Percentiles rank a stretch among this genome's conserved stretches.
phyloP scores from a whole-genome alignment of 345 rosid genomes.

The Nephelium lappaceum region DNA sequence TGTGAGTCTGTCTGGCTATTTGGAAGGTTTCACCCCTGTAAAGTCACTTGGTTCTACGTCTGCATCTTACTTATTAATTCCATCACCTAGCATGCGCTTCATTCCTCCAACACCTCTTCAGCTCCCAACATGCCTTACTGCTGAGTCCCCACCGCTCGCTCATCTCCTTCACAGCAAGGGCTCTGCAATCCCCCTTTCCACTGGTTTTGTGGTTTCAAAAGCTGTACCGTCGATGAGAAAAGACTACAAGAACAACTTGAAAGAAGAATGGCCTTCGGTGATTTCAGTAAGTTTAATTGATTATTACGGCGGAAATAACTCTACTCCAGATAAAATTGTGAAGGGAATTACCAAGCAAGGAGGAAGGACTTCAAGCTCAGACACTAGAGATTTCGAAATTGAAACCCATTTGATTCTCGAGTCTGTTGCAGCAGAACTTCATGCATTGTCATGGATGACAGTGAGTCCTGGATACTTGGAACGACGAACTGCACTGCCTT shows the following conservation, averaged over 20 bases:
- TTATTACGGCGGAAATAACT: conserved; percentile 71
- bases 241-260: conserved; percentile 61
- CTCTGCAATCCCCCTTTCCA: conserved; percentile 77
- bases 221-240: conserved; percentile 88
- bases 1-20: conserved; percentile 52
- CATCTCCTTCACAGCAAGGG: conserved; percentile 99
- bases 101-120: conserved; percentile 90
- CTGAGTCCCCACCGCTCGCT: conserved; percentile 98
- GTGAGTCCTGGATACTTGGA: conserved; percentile 88
- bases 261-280: conserved; percentile 96
- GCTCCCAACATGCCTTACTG: conserved; percentile 91
- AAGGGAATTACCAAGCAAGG: conserved; percentile 64
- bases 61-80: conserved; percentile 83
- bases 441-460: conserved; percentile 98
- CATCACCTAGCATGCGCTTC: conserved; percentile 96
- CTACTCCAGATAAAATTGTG: conserved; percentile 49
- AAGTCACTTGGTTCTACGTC: conserved; percentile 86
- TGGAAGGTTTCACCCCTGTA: conserved; percentile 94
- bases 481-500: conserved; percentile 85
- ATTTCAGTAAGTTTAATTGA: conserved; percentile 88
- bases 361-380: conserved; percentile 54
- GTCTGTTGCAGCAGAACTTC: conserved; percentile 89
- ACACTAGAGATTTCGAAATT: conserved; percentile 72
- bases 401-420: conserved; percentile 81
- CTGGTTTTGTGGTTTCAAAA: conserved; percentile 90